Evolutionary conservation across 1,139 yeast species (phyloP), one percentile per base, ranked within the genome.

Genomic region (Geotrichum aggregatum): DNA sequence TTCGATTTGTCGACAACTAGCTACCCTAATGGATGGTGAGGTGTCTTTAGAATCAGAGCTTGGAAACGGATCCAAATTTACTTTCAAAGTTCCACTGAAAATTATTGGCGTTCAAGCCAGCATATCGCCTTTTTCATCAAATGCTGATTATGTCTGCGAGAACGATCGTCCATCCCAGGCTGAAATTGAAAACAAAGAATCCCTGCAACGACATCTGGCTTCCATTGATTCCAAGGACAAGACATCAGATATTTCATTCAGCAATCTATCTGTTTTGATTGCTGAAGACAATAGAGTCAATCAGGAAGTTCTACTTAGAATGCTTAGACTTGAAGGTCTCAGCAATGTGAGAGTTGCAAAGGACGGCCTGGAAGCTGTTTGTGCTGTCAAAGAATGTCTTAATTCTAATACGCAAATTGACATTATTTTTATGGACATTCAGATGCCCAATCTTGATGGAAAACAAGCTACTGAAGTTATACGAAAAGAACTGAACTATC

Each of bases 381-480:
- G 82, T 26, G 72, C 76, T 49, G 83, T 85, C 6, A 36, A 31
- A 19, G 6, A 18, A 3, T 7, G 41, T 14, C 19, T 21, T 11
- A 18, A 22, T 13, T 24, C 10, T 22, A 42, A 24, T 18, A 8
- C 41, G 3, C 45, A 14, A n/a, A 87, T 75, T 65, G 92, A 87
- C 62, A 71, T 91, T 50, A 80, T 91, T 3, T 86, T 91, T 65
- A 91, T 91, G 98, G 98, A 91, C 70, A 92, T 91, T 42, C 98
- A 91, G 69, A 91, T 91, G 98, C 98, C 98, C 2, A 84, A 82
- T 61, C 76, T 89, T 59, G 98, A 91, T 66, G 98, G 98, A 3
- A 72, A 87, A 36, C 74, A 82, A 38, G 96, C 98, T 0, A 88
- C 97, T 0, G 78, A 73, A 56, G 75, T 77, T 65, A 85, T 91